These are phyloP conservation scores for Dalbergia cultrata DNA, from an alignment of 306 rosid genomes.

Conservation along the genomic window DNA sequence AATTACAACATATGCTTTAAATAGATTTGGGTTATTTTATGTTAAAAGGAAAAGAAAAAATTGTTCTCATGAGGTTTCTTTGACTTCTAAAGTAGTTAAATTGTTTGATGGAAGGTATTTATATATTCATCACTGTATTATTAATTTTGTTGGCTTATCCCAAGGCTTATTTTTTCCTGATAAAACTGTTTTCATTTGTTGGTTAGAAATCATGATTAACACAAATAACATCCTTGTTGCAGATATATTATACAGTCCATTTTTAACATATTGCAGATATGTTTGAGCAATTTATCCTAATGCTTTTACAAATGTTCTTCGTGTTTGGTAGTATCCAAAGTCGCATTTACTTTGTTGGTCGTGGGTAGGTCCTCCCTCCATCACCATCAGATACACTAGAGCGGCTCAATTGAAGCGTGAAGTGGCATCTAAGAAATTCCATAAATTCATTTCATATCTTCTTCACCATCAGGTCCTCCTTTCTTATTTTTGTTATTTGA, in stretches of 20 bases:
- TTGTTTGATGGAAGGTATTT: background rate
- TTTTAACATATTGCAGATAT: slow-evolving; percentile 14
- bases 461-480: too few species aligned
- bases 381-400: too few species aligned
- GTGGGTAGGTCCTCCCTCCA: too few species aligned
- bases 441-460: too few species aligned
- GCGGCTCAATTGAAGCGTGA: too few species aligned
- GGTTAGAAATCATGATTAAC: background rate
- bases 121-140: background rate
- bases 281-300: background rate
- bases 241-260: background rate
- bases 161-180: background rate
- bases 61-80: background rate
- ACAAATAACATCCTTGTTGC: slow-evolving; percentile 14
- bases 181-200: background rate
- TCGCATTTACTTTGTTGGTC: too few species aligned
- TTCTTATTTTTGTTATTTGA: too few species aligned
- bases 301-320: background rate
- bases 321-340: too few species aligned
- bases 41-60: background rate
- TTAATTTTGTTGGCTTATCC: background rate
- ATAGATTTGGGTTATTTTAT: background rate
- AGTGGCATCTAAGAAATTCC: too few species aligned
- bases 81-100: background rate
- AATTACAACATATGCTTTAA: background rate